phyloP scores from a whole-genome alignment of 2,329 filamentous ascomycete species.

The Fusarium oxysporum region DNA sequence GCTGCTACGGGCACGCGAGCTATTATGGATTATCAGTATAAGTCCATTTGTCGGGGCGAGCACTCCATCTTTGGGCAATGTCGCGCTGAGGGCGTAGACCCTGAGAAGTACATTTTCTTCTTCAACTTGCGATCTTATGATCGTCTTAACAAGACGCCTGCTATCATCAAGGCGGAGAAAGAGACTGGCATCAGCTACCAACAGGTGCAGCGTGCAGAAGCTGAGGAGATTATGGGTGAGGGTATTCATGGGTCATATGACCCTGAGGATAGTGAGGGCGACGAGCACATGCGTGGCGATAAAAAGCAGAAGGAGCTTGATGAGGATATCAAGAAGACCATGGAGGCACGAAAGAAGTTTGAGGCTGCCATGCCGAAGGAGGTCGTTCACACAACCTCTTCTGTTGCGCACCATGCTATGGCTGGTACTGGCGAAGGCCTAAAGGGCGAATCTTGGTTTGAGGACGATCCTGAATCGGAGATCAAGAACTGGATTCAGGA shows the following conservation, averaged over 20 bases:
- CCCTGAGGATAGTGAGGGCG: conserved; percentile 56
- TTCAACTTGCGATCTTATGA: conserved; percentile 97
- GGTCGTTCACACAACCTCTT: conserved; percentile 53
- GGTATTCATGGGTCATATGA: conserved; percentile 72
- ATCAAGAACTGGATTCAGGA: conserved; percentile 93
- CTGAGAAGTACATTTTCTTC: conserved; percentile 84
- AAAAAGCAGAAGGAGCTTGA: conserved; percentile 53
- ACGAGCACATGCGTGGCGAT: conserved; percentile 61
- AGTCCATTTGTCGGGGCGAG: conserved; percentile 91
- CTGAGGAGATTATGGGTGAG: conserved; percentile 85
- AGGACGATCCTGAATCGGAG: conserved; percentile 76
- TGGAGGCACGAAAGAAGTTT: conserved; percentile 64
- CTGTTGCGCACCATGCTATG: conserved; percentile 85
- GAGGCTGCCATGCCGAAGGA: conserved; percentile 59
- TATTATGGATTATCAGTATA: conserved; percentile 99
- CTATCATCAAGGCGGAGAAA: conserved; percentile 79
- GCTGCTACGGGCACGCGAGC: conserved; percentile 88
- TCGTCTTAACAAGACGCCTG: conserved; percentile 84
- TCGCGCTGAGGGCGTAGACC: conserved; percentile 77
- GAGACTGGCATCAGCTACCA: conserved; percentile 86
- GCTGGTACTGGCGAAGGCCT: conserved; percentile 64
- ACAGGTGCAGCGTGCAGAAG: conserved; percentile 87
- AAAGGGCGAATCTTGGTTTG: conserved; percentile 81
- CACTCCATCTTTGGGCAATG: conserved; percentile 90
- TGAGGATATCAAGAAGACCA: conserved; percentile 51